Conservation (phyloP, 2,329 filamentous ascomycete genomes). For the Dothistroma pini region DNA sequence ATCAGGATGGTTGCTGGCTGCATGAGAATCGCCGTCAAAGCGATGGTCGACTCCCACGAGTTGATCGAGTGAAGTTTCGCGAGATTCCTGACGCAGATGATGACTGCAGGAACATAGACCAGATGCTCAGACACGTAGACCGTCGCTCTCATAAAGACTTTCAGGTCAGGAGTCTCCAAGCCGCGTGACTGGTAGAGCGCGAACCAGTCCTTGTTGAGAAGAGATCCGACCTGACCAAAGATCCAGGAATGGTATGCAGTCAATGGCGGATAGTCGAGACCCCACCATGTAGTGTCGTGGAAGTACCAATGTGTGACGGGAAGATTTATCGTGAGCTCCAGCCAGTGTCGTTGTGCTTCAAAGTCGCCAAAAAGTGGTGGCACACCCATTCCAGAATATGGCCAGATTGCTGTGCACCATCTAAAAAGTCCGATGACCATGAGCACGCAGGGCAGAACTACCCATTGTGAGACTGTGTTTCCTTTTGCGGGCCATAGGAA, state of each 20-base stretch:
- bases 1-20: constrained; percentile 88
- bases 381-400: constrained; percentile 80
- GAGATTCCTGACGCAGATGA: constrained; percentile 81
- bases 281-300: constrained; percentile 96
- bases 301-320: constrained; percentile 97
- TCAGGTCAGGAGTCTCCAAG: constrained; percentile 71
- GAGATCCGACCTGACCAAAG: constrained; percentile 76
- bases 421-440: constrained; percentile 90
- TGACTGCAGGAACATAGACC: constrained; percentile 77
- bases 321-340: constrained; percentile 89
- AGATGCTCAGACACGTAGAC: constrained; percentile 90
- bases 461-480: constrained; percentile 73
- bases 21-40: constrained; percentile 85
- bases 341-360: constrained; percentile 97
- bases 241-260: constrained; percentile 98
- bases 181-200: constrained; percentile 78
- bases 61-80: constrained; percentile 72
- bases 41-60: constrained; percentile 74
- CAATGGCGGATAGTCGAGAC: constrained; percentile 92
- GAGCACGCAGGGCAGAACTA: constrained; percentile 78
- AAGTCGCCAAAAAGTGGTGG: constrained; percentile 96
- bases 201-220: constrained; percentile 84
- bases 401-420: constrained; percentile 90
- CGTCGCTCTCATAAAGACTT: constrained; percentile 93
- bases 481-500: constrained; percentile 87